These are phyloP conservation scores for Brassica incana DNA, from an alignment of 345 rosid genomes.

Conservation along the genomic window DNA sequence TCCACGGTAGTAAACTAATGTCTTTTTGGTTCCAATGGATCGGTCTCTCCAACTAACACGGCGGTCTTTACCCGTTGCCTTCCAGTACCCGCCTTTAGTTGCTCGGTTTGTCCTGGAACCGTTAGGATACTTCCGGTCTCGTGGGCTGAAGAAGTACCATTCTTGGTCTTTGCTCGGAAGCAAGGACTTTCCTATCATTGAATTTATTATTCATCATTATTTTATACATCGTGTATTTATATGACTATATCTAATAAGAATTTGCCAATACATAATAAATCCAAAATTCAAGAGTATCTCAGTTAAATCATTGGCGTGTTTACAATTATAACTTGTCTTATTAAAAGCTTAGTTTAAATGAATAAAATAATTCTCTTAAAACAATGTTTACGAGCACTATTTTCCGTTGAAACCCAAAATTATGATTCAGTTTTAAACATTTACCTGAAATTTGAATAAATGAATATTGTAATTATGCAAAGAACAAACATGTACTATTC, in stretches of 20 bases:
- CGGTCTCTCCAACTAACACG: constrained; percentile 38
- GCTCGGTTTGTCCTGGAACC: constrained; percentile 46
- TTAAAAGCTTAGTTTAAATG: too few species aligned
- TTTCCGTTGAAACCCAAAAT: not conserved
- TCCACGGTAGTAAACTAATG: constrained; percentile 41
- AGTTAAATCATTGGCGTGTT: too few species aligned
- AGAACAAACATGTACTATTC: not conserved
- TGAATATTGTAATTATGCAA: not conserved
- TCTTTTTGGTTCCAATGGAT: constrained; percentile 42
- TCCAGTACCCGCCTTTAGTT: constrained; percentile 43
- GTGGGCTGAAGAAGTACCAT: constrained; percentile 44
- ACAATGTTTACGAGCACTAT: not conserved
- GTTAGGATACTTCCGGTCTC: constrained; percentile 42
- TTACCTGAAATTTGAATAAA: not conserved
- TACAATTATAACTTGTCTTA: too few species aligned
- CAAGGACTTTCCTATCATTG: constrained; percentile 31
- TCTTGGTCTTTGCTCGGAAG: constrained; percentile 46
- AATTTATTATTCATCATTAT: not conserved
- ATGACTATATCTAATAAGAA: too few species aligned
- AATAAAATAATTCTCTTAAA: not conserved
- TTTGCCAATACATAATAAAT: too few species aligned
- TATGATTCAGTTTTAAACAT: not conserved
- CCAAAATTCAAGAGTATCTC: too few species aligned
- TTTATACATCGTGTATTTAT: not conserved
- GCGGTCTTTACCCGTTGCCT: constrained; percentile 43